Evolutionary conservation across 73 alveolate genomes (phyloP), one percentile per base, ranked within the genome.

Genomic region (Effrenium voratum): DNA sequence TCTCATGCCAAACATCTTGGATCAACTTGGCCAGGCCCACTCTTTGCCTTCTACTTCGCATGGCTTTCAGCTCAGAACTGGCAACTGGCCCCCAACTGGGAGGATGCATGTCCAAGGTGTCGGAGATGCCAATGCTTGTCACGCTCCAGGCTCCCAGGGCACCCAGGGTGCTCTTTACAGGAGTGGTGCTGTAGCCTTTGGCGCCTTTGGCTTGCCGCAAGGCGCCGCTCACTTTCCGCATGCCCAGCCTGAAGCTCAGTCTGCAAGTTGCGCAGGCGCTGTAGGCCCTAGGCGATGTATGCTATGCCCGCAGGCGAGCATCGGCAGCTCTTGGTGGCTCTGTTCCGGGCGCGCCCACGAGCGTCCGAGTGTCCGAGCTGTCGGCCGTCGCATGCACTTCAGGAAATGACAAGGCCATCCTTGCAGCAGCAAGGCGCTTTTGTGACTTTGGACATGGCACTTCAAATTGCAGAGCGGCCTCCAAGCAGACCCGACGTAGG

Each of bases 181-280:
- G n/a, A 36, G 83, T 55, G 22, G 22, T 55, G 68, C 30, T 55
- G 28, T 57, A 22, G 28, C 16, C 72, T 55, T 55, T 30, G n/a
- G 12, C 68, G 30, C 12, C 12, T 55, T 72, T 12, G 15, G 28
- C 38, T 22, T 26, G 16, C 38, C 19, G 60, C 41, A 36, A 76
- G 87, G 87, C 87, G 10, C 87, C 87, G 40, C 87, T 76, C 60
- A 76, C 87, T 41, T 76, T 76, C 44, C 87, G 87, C 16, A 76
- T 76, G 87, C 87, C 87, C 41, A 76, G 87, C 44, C 38, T 19
- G 87, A 4, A 36, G 2, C 87, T 44, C 36, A 43, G 15, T 6
- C 40, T n/a, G 15, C 8, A 34, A 13, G 77, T 30, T 63, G 26
- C 77, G 26, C 34, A 40, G 34, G 41, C 12, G 19, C 26, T 63